phyloP scores from a whole-genome alignment of 1,284 basidiomycete species.

The Nidula niveotomentosa region DNA sequence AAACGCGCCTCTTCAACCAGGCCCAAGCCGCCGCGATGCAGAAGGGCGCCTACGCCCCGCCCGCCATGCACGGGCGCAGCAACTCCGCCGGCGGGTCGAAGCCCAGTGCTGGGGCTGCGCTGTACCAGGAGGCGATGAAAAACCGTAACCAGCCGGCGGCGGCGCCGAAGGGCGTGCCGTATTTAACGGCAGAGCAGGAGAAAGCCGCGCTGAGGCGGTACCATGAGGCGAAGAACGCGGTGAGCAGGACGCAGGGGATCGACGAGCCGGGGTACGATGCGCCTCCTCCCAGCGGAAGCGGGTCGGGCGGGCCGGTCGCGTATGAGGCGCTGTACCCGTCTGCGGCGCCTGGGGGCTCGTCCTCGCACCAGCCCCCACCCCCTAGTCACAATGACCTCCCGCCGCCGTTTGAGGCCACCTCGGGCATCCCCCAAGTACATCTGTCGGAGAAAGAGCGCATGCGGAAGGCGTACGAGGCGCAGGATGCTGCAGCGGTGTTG shows the following conservation, averaged over 20 bases:
- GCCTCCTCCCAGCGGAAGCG: conserved; percentile 32
- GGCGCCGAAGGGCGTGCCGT: conserved; percentile 27
- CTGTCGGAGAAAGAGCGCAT: conserved; percentile 52
- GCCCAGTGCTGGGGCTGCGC: conserved; percentile 19
- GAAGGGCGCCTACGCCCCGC: conserved; percentile 35
- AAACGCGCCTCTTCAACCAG: conserved; percentile 62
- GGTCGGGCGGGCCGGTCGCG: conserved; percentile 35
- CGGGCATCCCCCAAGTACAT: conserved; percentile 34
- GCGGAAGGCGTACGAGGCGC: conserved; percentile 58
- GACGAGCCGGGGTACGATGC: conserved; percentile 5
- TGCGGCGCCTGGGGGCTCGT: conserved; percentile 14
- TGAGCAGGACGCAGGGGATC: conserved; percentile 46
- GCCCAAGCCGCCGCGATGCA: conserved; percentile 60
- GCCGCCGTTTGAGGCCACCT: conserved; percentile 44
- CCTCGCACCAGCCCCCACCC: conserved; percentile 14
- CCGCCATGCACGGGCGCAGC: conserved; percentile 25
- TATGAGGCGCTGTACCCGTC: conserved; percentile 59
- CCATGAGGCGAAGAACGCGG: conserved; percentile 69
- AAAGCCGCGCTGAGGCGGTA: conserved; percentile 70
- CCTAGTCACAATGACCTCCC: conserved; percentile 36
- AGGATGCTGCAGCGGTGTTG: conserved; percentile 47
- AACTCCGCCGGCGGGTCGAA: conserved; percentile 16
- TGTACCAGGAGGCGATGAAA: conserved; percentile 15
- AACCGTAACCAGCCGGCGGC: conserved; percentile 4
- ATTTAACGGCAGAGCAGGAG: conserved; percentile 45